Conservation (phyloP, 2,329 filamentous ascomycete species). For the Erysiphe neolycopersici region DNA sequence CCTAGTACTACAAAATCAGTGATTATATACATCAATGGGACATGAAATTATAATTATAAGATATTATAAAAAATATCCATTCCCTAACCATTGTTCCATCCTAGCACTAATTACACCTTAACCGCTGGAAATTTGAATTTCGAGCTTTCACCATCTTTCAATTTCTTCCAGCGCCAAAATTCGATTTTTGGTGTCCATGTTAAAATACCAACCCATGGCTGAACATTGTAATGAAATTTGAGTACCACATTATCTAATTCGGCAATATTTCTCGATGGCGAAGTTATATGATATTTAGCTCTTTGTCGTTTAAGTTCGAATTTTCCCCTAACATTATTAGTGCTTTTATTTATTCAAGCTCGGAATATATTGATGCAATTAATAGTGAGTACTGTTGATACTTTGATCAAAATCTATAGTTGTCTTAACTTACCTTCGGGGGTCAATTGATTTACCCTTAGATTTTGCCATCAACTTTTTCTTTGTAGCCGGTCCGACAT, state of each 20-base stretch:
- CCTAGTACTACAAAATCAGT: too few relatives aligned
- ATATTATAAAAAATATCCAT: too few relatives aligned
- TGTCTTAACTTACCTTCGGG: slow-evolving; percentile 7
- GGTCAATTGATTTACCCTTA: slow-evolving; percentile 30
- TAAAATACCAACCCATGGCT: slow-evolving; percentile 80
- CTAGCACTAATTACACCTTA: slow-evolving; percentile 24
- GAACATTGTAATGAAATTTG: slow-evolving; percentile 79
- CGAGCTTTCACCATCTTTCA: slow-evolving; percentile 37
- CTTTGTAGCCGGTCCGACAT: slow-evolving; percentile 29
- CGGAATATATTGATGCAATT: too few relatives aligned
- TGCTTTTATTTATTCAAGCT: too few relatives aligned
- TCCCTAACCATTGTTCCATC: neutral
- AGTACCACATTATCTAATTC: slow-evolving; percentile 48
- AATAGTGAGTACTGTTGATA: too few relatives aligned
- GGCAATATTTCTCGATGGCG: slow-evolving; percentile 56
- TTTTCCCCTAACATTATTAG: slow-evolving; percentile 27
- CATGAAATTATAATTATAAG: too few relatives aligned
- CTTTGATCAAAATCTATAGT: too few relatives aligned
- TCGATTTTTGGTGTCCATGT: slow-evolving; percentile 42
- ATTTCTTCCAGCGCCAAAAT: slow-evolving; percentile 33
- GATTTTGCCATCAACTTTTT: slow-evolving; percentile 34
- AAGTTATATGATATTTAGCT: slow-evolving; percentile 92
- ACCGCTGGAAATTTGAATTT: slow-evolving; percentile 37
- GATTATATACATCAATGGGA: too few relatives aligned
- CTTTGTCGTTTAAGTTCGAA: slow-evolving; percentile 59